Evolutionary conservation across 1,139 yeast genomes (phyloP).

Genomic region (Candida sp.): DNA sequence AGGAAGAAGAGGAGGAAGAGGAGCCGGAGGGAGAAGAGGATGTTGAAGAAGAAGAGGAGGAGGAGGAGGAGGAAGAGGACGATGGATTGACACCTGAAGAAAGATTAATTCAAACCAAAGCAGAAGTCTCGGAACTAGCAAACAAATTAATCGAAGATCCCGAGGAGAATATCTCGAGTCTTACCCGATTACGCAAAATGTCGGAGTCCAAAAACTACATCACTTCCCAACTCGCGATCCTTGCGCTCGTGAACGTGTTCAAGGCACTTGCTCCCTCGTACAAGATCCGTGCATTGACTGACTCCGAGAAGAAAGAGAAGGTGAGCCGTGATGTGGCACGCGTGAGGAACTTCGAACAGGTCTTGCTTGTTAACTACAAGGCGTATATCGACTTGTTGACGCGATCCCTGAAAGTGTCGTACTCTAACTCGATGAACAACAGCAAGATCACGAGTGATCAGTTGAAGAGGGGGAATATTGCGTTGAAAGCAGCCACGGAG

Average conservation of each 20-base stretch:
- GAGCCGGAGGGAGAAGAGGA: too few relatives aligned
- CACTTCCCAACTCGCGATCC: constrained; percentile 72
- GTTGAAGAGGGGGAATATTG: constrained; percentile 56
- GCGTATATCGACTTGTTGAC: constrained; percentile 65
- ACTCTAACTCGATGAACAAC: constrained; percentile 43
- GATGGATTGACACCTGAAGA: constrained; percentile 60
- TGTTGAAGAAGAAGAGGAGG: constrained; percentile 24
- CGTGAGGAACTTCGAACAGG: constrained; percentile 80
- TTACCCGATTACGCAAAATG: constrained; percentile 76
- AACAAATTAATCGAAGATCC: constrained; percentile 86
- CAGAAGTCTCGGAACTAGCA: constrained; percentile 83
- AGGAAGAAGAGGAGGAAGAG: constrained; percentile 22
- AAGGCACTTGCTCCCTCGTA: constrained; percentile 89
- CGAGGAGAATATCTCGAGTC: constrained; percentile 74
- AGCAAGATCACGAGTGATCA: constrained; percentile 40
- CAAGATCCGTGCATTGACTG: constrained; percentile 81
- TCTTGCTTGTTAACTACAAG: constrained; percentile 69
- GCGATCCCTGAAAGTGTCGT: constrained; percentile 41
- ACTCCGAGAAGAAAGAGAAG: constrained; percentile 78
- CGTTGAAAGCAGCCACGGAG: constrained; percentile 83
- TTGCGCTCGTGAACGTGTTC: constrained; percentile 85
- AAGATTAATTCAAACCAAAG: constrained; percentile 66
- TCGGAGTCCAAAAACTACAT: constrained; percentile 68
- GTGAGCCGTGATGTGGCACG: constrained; percentile 83
- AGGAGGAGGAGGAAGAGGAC: constrained; percentile 24